Percentiles rank a stretch among this genome's conserved stretches.
These are phyloP conservation scores for Leccinum boreale DNA, from an alignment of 768 basidiomycete genomes.

Conservation along the genomic window DNA sequence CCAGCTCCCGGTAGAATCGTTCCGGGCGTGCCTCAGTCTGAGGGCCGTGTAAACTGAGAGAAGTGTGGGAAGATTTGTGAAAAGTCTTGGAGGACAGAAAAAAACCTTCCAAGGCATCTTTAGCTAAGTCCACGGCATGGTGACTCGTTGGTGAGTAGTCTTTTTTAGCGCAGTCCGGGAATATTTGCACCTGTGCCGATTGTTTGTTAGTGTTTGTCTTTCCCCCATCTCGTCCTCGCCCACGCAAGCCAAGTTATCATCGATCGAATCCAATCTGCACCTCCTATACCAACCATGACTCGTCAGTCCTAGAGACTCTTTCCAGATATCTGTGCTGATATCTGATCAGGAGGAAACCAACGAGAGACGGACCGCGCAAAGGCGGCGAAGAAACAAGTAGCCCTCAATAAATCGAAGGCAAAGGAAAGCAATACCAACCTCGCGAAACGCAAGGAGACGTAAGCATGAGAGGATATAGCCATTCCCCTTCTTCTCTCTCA, in stretches of 20 bases:
- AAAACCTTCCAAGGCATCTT: neutral
- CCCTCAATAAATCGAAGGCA: slow-evolving; percentile 50
- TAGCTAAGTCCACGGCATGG: neutral
- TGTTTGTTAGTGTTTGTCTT: slow-evolving; percentile 29
- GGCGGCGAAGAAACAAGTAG: slow-evolving; percentile 68
- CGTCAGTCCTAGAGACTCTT: slow-evolving; percentile 37
- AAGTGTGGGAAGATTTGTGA: slow-evolving; percentile 11
- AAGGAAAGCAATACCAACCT: slow-evolving; percentile 66
- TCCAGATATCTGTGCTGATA: slow-evolving; percentile 9
- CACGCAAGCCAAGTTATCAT: slow-evolving; percentile 2
- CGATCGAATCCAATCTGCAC: slow-evolving; percentile 4
- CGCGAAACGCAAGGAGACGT: slow-evolving; percentile 75
- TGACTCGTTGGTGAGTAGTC: too few species aligned
- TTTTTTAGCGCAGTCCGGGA: neutral
- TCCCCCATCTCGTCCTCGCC: neutral
- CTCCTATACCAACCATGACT: slow-evolving; percentile 40
- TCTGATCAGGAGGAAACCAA: slow-evolving; percentile 70
- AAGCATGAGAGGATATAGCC: slow-evolving; percentile 34
- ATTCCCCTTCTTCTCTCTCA: slow-evolving; percentile 20
- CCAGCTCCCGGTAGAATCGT: slow-evolving; percentile 11
- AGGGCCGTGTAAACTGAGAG: slow-evolving; percentile 9
- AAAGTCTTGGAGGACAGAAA: neutral
- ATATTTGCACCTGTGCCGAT: neutral
- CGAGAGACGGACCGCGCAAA: slow-evolving; percentile 71
- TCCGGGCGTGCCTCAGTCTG: slow-evolving; percentile 1